phyloP scores from a whole-genome alignment of 1,284 basidiomycete genomes.

The Peniophora sp. region DNA sequence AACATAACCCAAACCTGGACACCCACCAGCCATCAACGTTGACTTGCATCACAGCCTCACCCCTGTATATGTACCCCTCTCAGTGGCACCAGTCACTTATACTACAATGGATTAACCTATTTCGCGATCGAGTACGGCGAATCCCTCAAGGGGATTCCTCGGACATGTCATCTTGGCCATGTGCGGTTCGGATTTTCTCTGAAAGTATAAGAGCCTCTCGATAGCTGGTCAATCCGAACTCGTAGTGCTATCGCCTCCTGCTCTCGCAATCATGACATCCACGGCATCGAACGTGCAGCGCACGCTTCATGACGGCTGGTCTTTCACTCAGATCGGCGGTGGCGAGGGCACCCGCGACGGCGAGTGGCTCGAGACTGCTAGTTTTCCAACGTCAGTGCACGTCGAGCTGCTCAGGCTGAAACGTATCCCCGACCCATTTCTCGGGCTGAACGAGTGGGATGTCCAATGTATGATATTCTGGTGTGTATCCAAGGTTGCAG shows the following conservation, averaged over 20 bases:
- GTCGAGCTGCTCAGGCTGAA: conserved; percentile 69
- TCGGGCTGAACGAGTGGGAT: conserved; percentile 78
- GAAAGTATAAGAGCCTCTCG: no score
- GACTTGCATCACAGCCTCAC: no score
- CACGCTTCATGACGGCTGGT: conserved; percentile 41
- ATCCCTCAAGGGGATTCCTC: no score
- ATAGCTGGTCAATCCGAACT: no score
- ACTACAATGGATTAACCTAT: no score
- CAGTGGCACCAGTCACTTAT: no score
- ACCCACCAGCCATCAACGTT: no score
- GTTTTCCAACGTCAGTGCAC: conserved; percentile 79
- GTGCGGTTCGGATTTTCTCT: no score
- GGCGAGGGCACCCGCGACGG: conserved; percentile 47
- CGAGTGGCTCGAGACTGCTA: conserved; percentile 57
- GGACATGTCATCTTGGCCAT: no score
- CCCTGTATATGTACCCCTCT: no score
- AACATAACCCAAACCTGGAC: no score
- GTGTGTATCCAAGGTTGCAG: conserved; percentile 5
- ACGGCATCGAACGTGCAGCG: neutral
- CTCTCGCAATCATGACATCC: neutral
- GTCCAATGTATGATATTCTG: conserved; percentile 60
- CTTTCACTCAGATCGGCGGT: conserved; percentile 61
- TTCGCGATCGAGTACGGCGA: no score
- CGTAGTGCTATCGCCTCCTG: neutral
- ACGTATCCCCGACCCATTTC: conserved; percentile 75